Conservation (phyloP, 2,329 filamentous ascomycete genomes). For the Sarocladiaceae sp. region DNA sequence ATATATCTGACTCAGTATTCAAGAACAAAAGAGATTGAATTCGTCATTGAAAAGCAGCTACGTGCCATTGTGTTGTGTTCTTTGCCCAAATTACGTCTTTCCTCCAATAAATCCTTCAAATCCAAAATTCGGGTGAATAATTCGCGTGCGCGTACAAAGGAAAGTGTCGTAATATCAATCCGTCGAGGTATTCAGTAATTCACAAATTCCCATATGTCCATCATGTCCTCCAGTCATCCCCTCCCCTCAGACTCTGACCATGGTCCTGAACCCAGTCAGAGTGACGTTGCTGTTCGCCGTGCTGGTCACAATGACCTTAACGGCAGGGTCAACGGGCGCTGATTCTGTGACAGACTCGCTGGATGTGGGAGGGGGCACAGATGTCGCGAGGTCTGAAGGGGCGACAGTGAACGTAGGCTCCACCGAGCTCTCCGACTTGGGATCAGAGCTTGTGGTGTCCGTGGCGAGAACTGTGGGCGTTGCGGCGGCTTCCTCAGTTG, state of each 20-base stretch:
- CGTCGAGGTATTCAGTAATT: background rate
- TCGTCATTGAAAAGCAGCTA: background rate
- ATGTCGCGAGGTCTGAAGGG: background rate
- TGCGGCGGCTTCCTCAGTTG: background rate
- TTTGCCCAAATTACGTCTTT: background rate
- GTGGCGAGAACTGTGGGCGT: background rate
- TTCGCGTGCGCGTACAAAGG: background rate
- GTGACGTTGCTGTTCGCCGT: conserved; percentile 1
- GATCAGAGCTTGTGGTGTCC: background rate
- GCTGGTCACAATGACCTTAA: background rate
- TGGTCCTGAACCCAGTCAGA: conserved; percentile 4
- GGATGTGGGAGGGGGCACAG: background rate
- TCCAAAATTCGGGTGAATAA: background rate
- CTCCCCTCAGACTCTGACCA: background rate
- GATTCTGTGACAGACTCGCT: background rate
- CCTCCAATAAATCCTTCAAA: background rate
- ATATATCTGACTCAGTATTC: too few relatives aligned
- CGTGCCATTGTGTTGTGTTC: background rate
- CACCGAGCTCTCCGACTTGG: background rate
- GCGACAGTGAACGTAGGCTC: background rate
- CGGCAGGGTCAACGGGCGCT: background rate
- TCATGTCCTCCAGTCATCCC: background rate
- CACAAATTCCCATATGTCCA: background rate
- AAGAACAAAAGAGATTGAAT: background rate
- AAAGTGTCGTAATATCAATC: conserved; percentile 8